These are phyloP conservation scores for Pseudogymnoascus sp. DNA, from an alignment of 2,329 filamentous ascomycete species.

Conservation along the genomic window DNA sequence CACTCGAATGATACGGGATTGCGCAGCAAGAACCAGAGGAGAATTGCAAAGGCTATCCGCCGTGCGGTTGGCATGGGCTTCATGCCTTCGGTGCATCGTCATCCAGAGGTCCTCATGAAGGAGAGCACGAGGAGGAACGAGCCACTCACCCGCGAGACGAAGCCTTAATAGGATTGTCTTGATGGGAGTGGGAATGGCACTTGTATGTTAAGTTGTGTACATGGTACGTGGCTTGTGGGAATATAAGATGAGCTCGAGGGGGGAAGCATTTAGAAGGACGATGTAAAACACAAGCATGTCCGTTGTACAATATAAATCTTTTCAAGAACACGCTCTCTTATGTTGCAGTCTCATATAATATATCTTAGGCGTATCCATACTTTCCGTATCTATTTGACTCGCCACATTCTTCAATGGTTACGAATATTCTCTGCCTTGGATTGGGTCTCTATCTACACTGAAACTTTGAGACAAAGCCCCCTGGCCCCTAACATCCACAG, in stretches of 20 bases:
- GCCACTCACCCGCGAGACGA: conserved; percentile 6
- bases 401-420: neutral
- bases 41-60: conserved; percentile 85
- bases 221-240: conserved; percentile 3
- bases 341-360: neutral
- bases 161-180: neutral
- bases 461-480: neutral
- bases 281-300: neutral
- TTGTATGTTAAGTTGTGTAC: neutral
- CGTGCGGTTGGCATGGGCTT: conserved; percentile 82
- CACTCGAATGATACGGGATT: conserved; percentile 69
- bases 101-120: conserved; percentile 66
- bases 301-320: conserved; percentile 1
- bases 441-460: neutral
- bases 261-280: neutral
- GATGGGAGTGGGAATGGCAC: neutral
- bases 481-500: neutral
- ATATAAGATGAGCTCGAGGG: neutral
- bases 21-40: conserved; percentile 82
- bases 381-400: neutral
- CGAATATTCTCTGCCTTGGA: neutral
- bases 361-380: neutral
- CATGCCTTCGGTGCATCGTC: conserved; percentile 83
- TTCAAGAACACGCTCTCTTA: neutral
- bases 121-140: conserved; percentile 12